Percentiles rank a stretch among this genome's conserved stretches.
phyloP scores from a whole-genome alignment of 208 protist species.

The Trichomonas tenax region DNA sequence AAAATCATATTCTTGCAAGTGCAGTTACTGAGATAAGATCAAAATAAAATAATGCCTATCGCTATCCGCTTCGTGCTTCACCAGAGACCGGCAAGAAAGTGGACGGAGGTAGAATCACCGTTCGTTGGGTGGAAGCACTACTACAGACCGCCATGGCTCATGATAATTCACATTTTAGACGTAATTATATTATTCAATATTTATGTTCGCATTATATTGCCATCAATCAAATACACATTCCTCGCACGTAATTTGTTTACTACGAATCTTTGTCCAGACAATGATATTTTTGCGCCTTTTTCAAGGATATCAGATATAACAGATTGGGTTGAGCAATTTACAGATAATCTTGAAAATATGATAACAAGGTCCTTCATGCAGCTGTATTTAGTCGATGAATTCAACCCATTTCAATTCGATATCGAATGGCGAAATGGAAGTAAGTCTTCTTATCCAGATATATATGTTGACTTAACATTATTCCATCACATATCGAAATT shows the following conservation, averaged over 20 bases:
- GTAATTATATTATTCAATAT: not conserved
- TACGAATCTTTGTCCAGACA: not conserved
- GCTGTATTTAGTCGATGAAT: not conserved
- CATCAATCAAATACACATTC: not conserved
- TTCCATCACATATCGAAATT: not conserved
- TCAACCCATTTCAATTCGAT: not conserved
- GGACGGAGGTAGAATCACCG: not conserved
- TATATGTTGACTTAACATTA: not conserved
- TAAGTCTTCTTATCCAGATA: not conserved
- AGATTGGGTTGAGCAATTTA: not conserved
- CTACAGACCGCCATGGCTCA: not conserved
- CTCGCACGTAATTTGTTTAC: not conserved
- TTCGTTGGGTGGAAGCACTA: not conserved
- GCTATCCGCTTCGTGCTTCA: not conserved
- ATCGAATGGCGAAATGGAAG: not conserved
- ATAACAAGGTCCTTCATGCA: not conserved
- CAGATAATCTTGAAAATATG: not conserved
- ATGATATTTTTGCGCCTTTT: not conserved
- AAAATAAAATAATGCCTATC: not conserved
- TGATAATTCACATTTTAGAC: not conserved
- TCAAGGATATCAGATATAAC: not conserved
- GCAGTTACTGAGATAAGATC: not conserved
- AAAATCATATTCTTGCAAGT: not conserved
- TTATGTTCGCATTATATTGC: not conserved
- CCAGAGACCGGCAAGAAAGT: not conserved